phyloP scores from a whole-genome alignment of 202 grass and related monocot species.

The Setaria italica region DNA sequence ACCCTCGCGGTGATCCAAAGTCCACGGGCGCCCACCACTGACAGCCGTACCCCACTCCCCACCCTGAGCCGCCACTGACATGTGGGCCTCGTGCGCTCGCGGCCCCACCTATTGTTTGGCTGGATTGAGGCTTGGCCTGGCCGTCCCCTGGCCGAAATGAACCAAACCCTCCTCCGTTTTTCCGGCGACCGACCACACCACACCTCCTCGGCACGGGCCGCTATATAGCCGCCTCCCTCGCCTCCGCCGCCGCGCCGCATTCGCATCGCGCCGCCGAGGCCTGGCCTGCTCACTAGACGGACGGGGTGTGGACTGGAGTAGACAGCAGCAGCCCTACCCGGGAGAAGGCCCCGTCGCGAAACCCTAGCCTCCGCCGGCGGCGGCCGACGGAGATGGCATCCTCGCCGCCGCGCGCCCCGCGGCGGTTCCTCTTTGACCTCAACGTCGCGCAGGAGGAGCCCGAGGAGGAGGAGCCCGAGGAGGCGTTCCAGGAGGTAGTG shows the following conservation, averaged over 20 bases:
- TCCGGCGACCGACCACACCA: constrained; percentile 13
- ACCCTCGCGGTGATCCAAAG: neutral
- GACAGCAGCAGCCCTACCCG: neutral
- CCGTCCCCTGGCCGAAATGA: neutral
- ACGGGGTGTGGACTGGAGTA: constrained; percentile 9
- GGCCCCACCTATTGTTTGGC: neutral
- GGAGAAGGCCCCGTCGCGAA: constrained; percentile 11
- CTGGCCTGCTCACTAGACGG: neutral
- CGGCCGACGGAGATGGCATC: constrained; percentile 41
- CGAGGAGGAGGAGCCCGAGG: constrained; percentile 42
- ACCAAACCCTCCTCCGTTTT: constrained; percentile 8
- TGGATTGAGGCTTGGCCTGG: neutral
- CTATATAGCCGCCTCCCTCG: neutral
- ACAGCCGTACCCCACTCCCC: neutral
- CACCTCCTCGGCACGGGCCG: neutral
- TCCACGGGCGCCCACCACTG: constrained; percentile 18
- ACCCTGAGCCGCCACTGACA: neutral
- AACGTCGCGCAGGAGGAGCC: constrained; percentile 54
- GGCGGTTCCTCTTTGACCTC: constrained; percentile 59
- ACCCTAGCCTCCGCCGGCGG: constrained; percentile 51
- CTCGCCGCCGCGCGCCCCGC: constrained; percentile 12
- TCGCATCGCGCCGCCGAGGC: neutral
- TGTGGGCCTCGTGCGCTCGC: neutral
- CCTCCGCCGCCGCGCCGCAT: constrained; percentile 18
- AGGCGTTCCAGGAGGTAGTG: neutral